These are phyloP conservation scores for Cercospora beticola DNA, from an alignment of 2,329 filamentous ascomycete species.

Conservation along the genomic window DNA sequence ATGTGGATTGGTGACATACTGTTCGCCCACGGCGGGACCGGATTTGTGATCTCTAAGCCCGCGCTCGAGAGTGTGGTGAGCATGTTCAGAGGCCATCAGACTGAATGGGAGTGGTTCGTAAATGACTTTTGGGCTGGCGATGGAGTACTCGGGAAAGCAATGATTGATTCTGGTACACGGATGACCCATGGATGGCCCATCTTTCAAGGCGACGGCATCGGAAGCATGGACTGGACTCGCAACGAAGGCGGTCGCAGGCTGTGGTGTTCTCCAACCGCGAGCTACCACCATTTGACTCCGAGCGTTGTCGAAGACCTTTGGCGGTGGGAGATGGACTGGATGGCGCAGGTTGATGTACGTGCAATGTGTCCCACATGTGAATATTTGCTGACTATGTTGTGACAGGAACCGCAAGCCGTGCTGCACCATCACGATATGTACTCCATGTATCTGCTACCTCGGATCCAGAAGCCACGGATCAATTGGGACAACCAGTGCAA, in stretches of 20 bases:
- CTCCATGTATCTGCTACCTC: conserved; percentile 26
- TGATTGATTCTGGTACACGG: conserved; percentile 27
- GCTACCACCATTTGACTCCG: conserved; percentile 31
- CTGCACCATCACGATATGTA: conserved; percentile 31
- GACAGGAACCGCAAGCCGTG: conserved; percentile 1
- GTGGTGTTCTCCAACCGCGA: conserved; percentile 32
- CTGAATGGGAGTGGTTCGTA: conserved; percentile 31
- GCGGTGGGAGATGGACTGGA: conserved; percentile 30
- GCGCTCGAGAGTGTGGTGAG: conserved; percentile 36
- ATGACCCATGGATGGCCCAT: conserved; percentile 32
- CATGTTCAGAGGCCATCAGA: conserved; percentile 44
- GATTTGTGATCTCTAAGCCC: conserved; percentile 44
- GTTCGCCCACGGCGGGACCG: conserved; percentile 44
- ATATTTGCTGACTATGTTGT: background rate
- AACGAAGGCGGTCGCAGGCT: conserved; percentile 25
- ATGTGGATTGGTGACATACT: conserved; percentile 38
- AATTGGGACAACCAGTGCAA: conserved; percentile 33
- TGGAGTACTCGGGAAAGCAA: conserved; percentile 32
- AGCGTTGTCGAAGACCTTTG: conserved; percentile 26
- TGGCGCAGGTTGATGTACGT: conserved; percentile 21
- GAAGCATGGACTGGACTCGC: conserved; percentile 28
- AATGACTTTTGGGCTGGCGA: conserved; percentile 34
- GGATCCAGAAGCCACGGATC: conserved; percentile 16
- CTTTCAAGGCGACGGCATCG: conserved; percentile 30
- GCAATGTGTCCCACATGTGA: background rate